phyloP scores from a whole-genome alignment of 2,329 filamentous ascomycete species.

The Xylariaceae sp. region DNA sequence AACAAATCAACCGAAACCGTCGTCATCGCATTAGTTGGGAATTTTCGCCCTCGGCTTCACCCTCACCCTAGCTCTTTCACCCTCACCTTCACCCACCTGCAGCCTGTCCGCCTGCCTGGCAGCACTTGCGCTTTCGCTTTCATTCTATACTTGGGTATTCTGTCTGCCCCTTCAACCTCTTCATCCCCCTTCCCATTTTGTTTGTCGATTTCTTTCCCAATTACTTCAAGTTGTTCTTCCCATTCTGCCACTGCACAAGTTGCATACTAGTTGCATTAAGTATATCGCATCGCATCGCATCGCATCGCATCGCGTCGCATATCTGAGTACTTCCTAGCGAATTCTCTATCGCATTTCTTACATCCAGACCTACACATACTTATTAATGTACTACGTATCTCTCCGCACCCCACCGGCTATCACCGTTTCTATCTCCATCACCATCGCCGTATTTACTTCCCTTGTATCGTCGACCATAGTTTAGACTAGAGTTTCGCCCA shows the following conservation, averaged over 20 bases:
- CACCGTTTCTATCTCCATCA: conserved; percentile 7
- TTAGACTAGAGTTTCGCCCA: conserved; percentile 25
- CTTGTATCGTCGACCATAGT: conserved; percentile 29
- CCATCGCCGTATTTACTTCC: conserved; percentile 10
- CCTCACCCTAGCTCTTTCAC: conserved; percentile 3
- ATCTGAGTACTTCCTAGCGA: no score
- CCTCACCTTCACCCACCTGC: conserved; percentile 7
- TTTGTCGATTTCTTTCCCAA: conserved; percentile 10
- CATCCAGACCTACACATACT: conserved; percentile 15
- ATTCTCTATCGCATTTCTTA: no score
- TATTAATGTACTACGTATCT: conserved; percentile 4
- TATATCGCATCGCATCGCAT: neutral
- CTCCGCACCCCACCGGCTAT: neutral
- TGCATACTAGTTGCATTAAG: no score
- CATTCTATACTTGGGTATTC: no score
- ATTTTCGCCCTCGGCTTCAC: conserved; percentile 1
- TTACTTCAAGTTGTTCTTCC: conserved; percentile 8
- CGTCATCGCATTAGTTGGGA: conserved; percentile 12
- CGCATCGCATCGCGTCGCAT: conserved; percentile 18
- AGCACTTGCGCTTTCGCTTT: neutral
- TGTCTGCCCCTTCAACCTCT: neutral
- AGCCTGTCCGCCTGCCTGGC: conserved; percentile 1
- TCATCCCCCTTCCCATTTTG: neutral
- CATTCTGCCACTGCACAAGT: no score
- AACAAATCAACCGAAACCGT: conserved; percentile 16